Percentiles rank a stretch among this genome's conserved stretches.
Evolutionary conservation across 73 alveolate genomes (phyloP).

Genomic region (Paramecium caudatum): DNA sequence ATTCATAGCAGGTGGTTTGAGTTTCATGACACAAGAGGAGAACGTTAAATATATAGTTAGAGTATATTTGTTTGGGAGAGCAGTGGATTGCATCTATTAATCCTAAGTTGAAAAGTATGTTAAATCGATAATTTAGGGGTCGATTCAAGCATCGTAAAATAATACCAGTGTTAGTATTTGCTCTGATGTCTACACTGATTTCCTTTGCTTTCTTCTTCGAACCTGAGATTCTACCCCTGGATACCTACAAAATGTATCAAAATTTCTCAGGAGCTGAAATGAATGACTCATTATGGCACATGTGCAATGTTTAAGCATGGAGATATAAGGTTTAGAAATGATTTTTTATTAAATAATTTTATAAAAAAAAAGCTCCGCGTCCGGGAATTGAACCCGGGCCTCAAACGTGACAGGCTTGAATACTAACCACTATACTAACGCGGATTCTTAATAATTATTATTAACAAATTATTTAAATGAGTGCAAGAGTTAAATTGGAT

Average conservation of each 20-base stretch:
- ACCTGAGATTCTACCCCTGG: constrained; percentile 63
- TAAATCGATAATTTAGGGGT: neutral
- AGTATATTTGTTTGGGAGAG: constrained; percentile 66
- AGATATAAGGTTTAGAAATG: constrained; percentile 58
- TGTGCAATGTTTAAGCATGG: constrained; percentile 58
- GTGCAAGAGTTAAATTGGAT: constrained; percentile 33
- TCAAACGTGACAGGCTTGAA: constrained; percentile 94
- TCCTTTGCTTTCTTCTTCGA: constrained; percentile 49
- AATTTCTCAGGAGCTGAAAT: constrained; percentile 9
- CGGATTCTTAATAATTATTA: constrained; percentile 62
- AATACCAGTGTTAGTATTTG: constrained; percentile 52
- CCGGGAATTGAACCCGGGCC: constrained; percentile 96
- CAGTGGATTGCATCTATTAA: constrained; percentile 69
- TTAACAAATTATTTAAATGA: constrained; percentile 26
- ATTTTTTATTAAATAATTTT: too few species aligned
- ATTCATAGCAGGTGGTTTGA: constrained; percentile 60
- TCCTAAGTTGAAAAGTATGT: constrained; percentile 52
- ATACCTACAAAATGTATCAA: constrained; percentile 63
- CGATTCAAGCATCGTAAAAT: constrained; percentile 57
- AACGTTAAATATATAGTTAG: constrained; percentile 65
- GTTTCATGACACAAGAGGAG: constrained; percentile 52
- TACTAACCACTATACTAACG: constrained; percentile 85
- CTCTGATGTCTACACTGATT: constrained; percentile 30
- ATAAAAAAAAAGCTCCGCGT: constrained; percentile 86
- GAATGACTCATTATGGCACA: constrained; percentile 68